Conservation (phyloP, 2,329 filamentous ascomycete species). For the Hirsutella minnesotensis region DNA sequence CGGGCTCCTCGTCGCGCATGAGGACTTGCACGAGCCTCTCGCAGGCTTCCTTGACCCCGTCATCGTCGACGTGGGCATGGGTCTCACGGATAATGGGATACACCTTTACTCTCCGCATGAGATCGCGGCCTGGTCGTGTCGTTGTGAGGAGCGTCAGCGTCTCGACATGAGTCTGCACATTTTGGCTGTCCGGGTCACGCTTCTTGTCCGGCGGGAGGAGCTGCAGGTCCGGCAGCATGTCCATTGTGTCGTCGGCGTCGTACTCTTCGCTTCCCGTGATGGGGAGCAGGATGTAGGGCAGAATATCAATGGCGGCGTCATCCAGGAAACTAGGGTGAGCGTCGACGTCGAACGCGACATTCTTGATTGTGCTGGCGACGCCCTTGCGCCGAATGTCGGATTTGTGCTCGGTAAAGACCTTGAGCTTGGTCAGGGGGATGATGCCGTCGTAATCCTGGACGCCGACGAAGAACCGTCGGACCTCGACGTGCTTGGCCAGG, state of each 20-base stretch:
- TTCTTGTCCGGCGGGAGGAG: constrained; percentile 81
- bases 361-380: constrained; percentile 95
- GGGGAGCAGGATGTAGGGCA: constrained; percentile 82
- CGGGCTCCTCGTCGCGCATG: constrained; percentile 53
- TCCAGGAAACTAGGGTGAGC: constrained; percentile 61
- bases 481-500: constrained; percentile 67
- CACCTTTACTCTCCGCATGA: constrained; percentile 64
- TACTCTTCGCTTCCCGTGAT: constrained; percentile 85
- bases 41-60: constrained; percentile 70
- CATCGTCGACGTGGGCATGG: constrained; percentile 66
- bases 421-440: constrained; percentile 83
- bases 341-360: constrained; percentile 71
- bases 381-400: constrained; percentile 76
- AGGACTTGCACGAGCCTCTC: constrained; percentile 84
- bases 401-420: constrained; percentile 85
- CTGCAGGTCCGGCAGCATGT: constrained; percentile 84
- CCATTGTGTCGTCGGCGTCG: constrained; percentile 70
- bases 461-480: constrained; percentile 63
- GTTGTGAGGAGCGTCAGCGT: constrained; percentile 75
- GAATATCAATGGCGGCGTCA: constrained; percentile 62
- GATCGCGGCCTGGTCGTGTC: constrained; percentile 61
- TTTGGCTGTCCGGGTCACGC: constrained; percentile 63
- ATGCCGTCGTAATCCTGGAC: constrained; percentile 67
- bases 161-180: constrained; percentile 80
- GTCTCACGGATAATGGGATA: constrained; percentile 85